A percentile compares a stretch with the other conserved stretches of the same genome.
Evolutionary conservation across 2,329 filamentous ascomycete species (phyloP).

Genomic region (Calycina marina): DNA sequence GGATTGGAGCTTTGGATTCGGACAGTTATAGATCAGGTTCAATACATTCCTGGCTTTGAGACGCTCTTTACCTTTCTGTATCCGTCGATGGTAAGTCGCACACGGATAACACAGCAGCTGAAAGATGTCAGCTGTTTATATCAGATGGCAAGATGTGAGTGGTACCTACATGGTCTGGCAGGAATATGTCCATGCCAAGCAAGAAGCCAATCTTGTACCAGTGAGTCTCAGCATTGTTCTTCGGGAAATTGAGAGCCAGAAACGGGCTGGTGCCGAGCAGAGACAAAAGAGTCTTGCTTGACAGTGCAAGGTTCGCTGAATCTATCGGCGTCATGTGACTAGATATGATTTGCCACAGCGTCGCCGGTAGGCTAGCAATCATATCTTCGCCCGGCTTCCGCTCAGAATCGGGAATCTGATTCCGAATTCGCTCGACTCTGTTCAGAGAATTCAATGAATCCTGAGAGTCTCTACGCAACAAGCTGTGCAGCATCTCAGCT

Average conservation of each 20-base stretch:
- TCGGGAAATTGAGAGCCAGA: slow-evolving; percentile 25
- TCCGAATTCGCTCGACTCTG: slow-evolving; percentile 1
- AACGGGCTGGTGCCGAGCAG: slow-evolving; percentile 29
- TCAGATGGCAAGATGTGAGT: neutral
- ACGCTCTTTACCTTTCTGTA: slow-evolving; percentile 35
- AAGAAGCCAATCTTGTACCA: slow-evolving; percentile 35
- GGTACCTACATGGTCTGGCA: slow-evolving; percentile 31
- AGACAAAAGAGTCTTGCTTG: slow-evolving; percentile 30
- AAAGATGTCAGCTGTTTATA: neutral
- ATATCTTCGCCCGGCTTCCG: slow-evolving; percentile 25
- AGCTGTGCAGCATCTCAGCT: slow-evolving; percentile 19
- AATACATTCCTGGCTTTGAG: slow-evolving; percentile 36
- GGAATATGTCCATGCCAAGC: slow-evolving; percentile 30
- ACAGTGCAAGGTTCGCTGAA: slow-evolving; percentile 32
- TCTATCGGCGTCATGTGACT: slow-evolving; percentile 29
- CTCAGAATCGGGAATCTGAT: slow-evolving; percentile 1
- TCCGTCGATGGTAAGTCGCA: slow-evolving; percentile 37
- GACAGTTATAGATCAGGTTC: slow-evolving; percentile 42
- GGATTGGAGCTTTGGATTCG: slow-evolving; percentile 32
- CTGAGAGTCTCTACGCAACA: slow-evolving; percentile 19
- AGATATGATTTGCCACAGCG: slow-evolving; percentile 31
- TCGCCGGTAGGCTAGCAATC: slow-evolving; percentile 29
- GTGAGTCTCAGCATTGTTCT: slow-evolving; percentile 23
- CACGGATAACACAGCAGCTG: slow-evolving; percentile 44
- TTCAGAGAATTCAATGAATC: slow-evolving; percentile 11